Evolutionary conservation across 306 rosid species (phyloP).

Genomic region (Luffa acutangula): DNA sequence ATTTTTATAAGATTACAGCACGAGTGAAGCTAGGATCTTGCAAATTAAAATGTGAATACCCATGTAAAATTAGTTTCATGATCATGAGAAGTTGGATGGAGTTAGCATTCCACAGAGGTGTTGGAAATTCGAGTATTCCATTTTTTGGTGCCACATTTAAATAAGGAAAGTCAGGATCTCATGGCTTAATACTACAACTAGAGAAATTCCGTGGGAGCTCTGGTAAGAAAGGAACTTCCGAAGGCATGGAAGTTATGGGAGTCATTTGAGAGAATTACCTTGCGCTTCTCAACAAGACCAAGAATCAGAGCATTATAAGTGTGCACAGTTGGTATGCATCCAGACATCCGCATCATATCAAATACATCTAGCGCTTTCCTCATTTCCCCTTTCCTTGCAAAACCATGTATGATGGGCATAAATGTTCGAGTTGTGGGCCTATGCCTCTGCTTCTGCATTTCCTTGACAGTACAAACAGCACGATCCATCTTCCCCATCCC

Average conservation of each 20-base stretch:
- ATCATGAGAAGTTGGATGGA: neutral
- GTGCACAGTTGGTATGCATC: constrained; percentile 93
- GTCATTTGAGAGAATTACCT: constrained; percentile 34
- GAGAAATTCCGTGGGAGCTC: neutral
- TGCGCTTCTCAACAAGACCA: constrained; percentile 88
- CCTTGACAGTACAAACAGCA: constrained; percentile 62
- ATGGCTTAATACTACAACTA: neutral
- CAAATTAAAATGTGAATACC: neutral
- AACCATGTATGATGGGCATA: constrained; percentile 87
- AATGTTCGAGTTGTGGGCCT: constrained; percentile 83
- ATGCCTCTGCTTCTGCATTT: constrained; percentile 74
- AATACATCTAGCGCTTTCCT: constrained; percentile 74
- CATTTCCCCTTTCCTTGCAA: constrained; percentile 79
- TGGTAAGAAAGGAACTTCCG: neutral
- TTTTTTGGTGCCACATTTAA: neutral
- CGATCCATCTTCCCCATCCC: constrained; percentile 96
- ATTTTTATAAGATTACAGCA: neutral
- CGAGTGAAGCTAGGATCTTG: neutral
- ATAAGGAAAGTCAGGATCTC: neutral
- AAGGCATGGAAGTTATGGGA: neutral
- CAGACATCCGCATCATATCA: constrained; percentile 89
- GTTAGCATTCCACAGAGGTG: neutral
- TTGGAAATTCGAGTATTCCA: neutral
- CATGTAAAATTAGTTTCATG: neutral
- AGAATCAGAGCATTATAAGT: constrained; percentile 89